A percentile compares a stretch with the other conserved stretches of the same genome.
phyloP scores from a whole-genome alignment of 805 yeast genomes.

The Yamadazyma kitorensis region DNA sequence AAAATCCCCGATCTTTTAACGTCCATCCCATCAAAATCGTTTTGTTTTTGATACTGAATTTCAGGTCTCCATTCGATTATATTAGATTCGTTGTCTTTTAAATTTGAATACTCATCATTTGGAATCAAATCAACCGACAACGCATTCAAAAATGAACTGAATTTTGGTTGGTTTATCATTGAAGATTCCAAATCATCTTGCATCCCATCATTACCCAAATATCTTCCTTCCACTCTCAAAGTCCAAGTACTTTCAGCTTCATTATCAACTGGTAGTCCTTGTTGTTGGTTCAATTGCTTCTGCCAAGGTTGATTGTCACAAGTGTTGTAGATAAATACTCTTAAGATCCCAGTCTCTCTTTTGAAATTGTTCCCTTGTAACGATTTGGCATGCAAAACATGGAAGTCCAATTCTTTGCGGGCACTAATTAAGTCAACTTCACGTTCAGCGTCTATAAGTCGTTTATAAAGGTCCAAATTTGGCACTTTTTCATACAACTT shows the following conservation, averaged over 20 bases:
- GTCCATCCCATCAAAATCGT: slow-evolving; percentile 80
- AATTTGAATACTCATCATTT: slow-evolving; percentile 36
- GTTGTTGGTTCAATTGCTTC: slow-evolving; percentile 26
- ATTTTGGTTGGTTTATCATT: slow-evolving; percentile 37
- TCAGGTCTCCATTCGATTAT: slow-evolving; percentile 91
- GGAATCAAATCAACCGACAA: slow-evolving; percentile 72
- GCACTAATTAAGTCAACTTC: slow-evolving; percentile 77
- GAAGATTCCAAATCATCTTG: background rate
- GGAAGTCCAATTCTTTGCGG: slow-evolving; percentile 81
- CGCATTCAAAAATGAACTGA: slow-evolving; percentile 79
- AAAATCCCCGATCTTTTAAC: slow-evolving; percentile 71
- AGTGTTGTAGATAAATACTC: slow-evolving; percentile 81
- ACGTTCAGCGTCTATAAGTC: slow-evolving; percentile 77
- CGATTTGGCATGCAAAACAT: slow-evolving; percentile 52
- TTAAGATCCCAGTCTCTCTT: slow-evolving; percentile 56
- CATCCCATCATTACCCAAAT: slow-evolving; percentile 49
- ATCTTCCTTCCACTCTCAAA: slow-evolving; percentile 81
- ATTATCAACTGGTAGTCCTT: slow-evolving; percentile 16
- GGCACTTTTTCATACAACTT: slow-evolving; percentile 48
- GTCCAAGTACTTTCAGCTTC: slow-evolving; percentile 66
- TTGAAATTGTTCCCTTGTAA: slow-evolving; percentile 35
- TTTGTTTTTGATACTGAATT: slow-evolving; percentile 8
- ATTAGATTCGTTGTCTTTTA: slow-evolving; percentile 31
- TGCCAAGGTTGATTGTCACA: slow-evolving; percentile 88
- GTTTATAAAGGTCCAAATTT: slow-evolving; percentile 69